A percentile compares a stretch with the other conserved stretches of the same genome.
These are phyloP conservation scores for Xylariomycetidae sp. DNA, from an alignment of 2,329 filamentous ascomycete species.

Conservation along the genomic window DNA sequence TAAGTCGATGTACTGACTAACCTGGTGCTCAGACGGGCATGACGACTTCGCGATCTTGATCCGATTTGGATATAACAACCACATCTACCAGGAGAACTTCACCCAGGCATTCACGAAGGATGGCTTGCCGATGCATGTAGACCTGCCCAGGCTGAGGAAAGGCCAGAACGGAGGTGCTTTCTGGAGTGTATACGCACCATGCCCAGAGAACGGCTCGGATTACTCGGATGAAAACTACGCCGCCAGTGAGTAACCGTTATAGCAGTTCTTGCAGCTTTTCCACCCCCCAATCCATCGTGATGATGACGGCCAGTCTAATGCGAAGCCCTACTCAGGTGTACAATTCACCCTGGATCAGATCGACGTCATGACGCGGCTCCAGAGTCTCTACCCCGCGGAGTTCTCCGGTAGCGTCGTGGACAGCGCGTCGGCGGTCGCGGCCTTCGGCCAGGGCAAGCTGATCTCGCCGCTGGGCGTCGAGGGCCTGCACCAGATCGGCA, in stretches of 20 bases:
- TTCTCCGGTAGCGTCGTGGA: constrained; percentile 61
- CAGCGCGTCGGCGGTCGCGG: constrained; percentile 55
- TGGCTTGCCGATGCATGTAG: constrained; percentile 65
- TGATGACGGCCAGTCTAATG: too few species aligned
- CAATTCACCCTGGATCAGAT: constrained; percentile 62
- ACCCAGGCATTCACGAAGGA: constrained; percentile 69
- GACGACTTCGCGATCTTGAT: constrained; percentile 80
- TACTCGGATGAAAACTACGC: constrained; percentile 71
- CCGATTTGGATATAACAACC: constrained; percentile 63
- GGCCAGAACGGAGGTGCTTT: constrained; percentile 82
- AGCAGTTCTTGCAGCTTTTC: constrained; percentile 1
- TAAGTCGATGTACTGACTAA: too few species aligned
- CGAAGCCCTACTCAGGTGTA: constrained; percentile 57
- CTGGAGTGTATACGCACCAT: constrained; percentile 82
- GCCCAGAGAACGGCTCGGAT: constrained; percentile 67
- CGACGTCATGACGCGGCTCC: constrained; percentile 58
- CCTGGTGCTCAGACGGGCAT: constrained; percentile 94
- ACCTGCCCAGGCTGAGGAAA: constrained; percentile 67
- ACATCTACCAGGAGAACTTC: constrained; percentile 72
- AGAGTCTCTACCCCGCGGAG: constrained; percentile 38
- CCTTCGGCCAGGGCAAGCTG: constrained; percentile 58
- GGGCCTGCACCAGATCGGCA: constrained; percentile 90
- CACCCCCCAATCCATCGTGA: too few species aligned
- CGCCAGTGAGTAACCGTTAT: constrained; percentile 43
- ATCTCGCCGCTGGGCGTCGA: constrained; percentile 80